Evolutionary conservation across 179 eudicot genomes (phyloP), one percentile per base, ranked within the genome.

Genomic region (Silene coronaria): DNA sequence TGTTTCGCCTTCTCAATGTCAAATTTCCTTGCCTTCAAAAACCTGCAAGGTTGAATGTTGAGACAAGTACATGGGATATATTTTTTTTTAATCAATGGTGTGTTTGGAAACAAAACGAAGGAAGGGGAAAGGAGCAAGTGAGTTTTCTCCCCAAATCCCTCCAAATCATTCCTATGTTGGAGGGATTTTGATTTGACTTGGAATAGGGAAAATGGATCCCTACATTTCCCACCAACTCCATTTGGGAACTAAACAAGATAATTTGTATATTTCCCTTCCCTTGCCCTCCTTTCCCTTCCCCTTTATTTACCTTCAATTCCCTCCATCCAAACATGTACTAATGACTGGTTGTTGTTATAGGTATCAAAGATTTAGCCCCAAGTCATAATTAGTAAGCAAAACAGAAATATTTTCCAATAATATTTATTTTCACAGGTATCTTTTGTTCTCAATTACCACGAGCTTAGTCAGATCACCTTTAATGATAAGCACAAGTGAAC

Each of bases 1-100:
- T 78, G 76, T 69, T 88, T 92, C 74, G 97, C 88, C 53, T 89
- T 84, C 46, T 84, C 87, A 55, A 85, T 68, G 77, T 91, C 84
- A 67, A 89, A 92, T 76, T 92, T 92, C 85, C 91, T 84, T 22
- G 96, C 94, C 84, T 86, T 89, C 83, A 92, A 77, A 82, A 91
- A 92, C 79, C 97, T 92, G 82, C 74, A 73, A 66, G 64, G 45
- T 51, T 42, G 22, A 38, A 68, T 58, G 22, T 64, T 60, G 24
- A 81, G 48, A 19, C 6, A 64, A 16, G 21, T 48, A 13, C 19
- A 65, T 4, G 21, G 58, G 58, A 53, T 53, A 53, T 53, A 53
- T 14, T 14, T 16, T 17, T 48, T 48, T 16, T 17, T 17, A 3
- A 1, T 17, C 6, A 17, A n/a, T 0, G n/a, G 6, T 53, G 58